Percentiles rank a stretch among this genome's conserved stretches.
phyloP scores from a whole-genome alignment of 2,329 filamentous ascomycete genomes.

The Cladophialophora immunda region DNA sequence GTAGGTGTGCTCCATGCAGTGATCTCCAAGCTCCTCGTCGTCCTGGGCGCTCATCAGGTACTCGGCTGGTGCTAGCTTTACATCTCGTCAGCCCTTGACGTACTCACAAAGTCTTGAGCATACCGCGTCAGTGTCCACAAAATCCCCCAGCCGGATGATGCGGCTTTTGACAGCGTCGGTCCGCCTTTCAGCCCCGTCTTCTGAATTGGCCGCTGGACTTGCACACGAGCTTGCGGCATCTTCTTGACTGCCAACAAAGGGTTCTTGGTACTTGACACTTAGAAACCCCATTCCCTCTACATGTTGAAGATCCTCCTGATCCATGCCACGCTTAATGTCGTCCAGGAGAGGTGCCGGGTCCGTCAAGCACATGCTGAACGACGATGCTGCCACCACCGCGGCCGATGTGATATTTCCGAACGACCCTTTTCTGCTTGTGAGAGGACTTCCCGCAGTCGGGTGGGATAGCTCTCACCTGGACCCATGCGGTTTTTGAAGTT shows the following conservation, averaged over 20 bases:
- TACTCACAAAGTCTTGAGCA: slow-evolving; percentile 43
- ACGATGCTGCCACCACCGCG: slow-evolving; percentile 57
- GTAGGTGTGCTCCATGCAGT: slow-evolving; percentile 52
- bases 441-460: slow-evolving; percentile 17
- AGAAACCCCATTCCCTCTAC: slow-evolving; percentile 19
- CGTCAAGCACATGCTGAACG: slow-evolving; percentile 54
- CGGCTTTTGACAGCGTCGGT: slow-evolving; percentile 6
- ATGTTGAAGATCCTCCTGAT: slow-evolving; percentile 41
- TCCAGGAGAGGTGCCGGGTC: slow-evolving; percentile 46
- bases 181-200: no score
- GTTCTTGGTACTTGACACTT: not conserved
- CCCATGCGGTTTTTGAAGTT: slow-evolving; percentile 59
- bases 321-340: slow-evolving; percentile 33
- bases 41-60: no score
- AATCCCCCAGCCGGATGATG: slow-evolving; percentile 49
- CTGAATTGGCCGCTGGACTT: no score
- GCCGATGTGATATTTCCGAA: slow-evolving; percentile 56
- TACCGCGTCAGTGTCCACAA: slow-evolving; percentile 56
- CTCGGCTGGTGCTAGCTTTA: no score
- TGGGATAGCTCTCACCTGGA: slow-evolving; percentile 42
- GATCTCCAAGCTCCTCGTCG: slow-evolving; percentile 20
- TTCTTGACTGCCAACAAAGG: not conserved
- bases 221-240: not conserved
- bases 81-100: no score
- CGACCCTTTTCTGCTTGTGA: slow-evolving; percentile 34